phyloP scores from a whole-genome alignment of 176 grass and related monocot genomes.

The Zea luxurians region DNA sequence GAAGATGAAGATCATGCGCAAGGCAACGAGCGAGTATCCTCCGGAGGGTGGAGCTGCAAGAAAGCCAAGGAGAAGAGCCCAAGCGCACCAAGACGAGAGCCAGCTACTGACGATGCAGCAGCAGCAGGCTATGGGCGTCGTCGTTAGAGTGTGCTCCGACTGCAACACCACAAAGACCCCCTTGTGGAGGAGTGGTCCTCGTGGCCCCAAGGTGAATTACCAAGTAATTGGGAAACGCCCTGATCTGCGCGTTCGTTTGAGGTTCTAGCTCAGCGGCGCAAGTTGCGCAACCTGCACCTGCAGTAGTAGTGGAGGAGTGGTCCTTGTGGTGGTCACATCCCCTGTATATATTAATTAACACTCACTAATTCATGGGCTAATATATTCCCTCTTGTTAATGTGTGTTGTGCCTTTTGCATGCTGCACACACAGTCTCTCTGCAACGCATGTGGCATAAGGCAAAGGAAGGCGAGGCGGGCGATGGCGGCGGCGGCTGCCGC shows the following conservation, averaged over 20 bases:
- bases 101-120: slow-evolving; percentile 5
- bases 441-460: slow-evolving; percentile 94
- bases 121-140: slow-evolving; percentile 44
- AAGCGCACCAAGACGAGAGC: slow-evolving; percentile 41
- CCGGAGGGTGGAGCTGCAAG: slow-evolving; percentile 3
- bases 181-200: slow-evolving; percentile 91
- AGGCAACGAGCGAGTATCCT: slow-evolving; percentile 43
- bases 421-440: slow-evolving; percentile 90
- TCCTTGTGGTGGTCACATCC: no score
- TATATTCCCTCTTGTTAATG: slow-evolving; percentile 6
- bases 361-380: neutral
- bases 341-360: neutral
- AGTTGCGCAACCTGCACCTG: no score
- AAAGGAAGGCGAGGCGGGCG: slow-evolving; percentile 89
- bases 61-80: slow-evolving; percentile 63
- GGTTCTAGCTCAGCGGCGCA: neutral
- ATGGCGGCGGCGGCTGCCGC: slow-evolving; percentile 40
- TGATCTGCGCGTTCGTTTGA: slow-evolving; percentile 22
- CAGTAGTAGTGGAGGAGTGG: no score
- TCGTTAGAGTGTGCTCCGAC: slow-evolving; percentile 87
- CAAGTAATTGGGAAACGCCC: slow-evolving; percentile 1
- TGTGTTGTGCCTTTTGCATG: slow-evolving; percentile 13
- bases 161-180: slow-evolving; percentile 97
- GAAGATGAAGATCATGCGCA: slow-evolving; percentile 73
- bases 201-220: slow-evolving; percentile 81